Evolutionary conservation across 192 early-diverging fungal genomes (phyloP).

Genomic region (Coemansia umbellata): DNA sequence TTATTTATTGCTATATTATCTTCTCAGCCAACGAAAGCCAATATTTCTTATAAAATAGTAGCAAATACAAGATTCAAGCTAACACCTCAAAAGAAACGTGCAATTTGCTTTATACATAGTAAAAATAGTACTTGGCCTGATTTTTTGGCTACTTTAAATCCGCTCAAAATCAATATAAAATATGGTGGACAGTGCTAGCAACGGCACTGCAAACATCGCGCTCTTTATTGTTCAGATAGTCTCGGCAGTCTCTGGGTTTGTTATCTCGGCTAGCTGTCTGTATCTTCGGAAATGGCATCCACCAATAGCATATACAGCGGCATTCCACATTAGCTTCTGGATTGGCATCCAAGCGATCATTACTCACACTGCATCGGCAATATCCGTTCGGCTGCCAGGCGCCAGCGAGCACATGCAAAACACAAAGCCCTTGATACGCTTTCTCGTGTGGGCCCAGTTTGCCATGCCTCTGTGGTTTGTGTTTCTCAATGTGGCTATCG

Average conservation of each 20-base stretch:
- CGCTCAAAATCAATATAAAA: too few relatives aligned
- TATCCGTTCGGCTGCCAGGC: conserved; percentile 39
- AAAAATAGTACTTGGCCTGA: too few relatives aligned
- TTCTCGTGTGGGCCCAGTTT: conserved; percentile 50
- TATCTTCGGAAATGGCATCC: conserved; percentile 47
- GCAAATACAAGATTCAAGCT: too few relatives aligned
- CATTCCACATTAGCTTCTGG: conserved; percentile 49
- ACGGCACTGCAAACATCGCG: conserved; percentile 30
- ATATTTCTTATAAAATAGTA: too few relatives aligned
- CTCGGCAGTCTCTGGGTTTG: conserved; percentile 35
- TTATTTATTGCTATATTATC: too few relatives aligned
- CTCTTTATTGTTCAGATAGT: conserved; percentile 44
- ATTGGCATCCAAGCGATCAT: conserved; percentile 48
- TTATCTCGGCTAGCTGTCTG: conserved; percentile 38
- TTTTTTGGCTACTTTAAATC: too few relatives aligned
- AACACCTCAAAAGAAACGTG: too few relatives aligned
- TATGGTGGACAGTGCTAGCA: conserved; percentile 30
- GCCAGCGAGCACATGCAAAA: conserved; percentile 25
- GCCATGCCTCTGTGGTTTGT: conserved; percentile 52
- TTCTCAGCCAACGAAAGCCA: too few relatives aligned
- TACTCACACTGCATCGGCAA: conserved; percentile 39
- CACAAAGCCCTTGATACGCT: conserved; percentile 33
- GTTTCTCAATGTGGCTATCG: conserved; percentile 42
- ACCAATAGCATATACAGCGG: conserved; percentile 41
- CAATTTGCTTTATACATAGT: too few relatives aligned